Evolutionary conservation across 768 basidiomycete genomes (phyloP).

Genomic region (Calocybe cyanea): DNA sequence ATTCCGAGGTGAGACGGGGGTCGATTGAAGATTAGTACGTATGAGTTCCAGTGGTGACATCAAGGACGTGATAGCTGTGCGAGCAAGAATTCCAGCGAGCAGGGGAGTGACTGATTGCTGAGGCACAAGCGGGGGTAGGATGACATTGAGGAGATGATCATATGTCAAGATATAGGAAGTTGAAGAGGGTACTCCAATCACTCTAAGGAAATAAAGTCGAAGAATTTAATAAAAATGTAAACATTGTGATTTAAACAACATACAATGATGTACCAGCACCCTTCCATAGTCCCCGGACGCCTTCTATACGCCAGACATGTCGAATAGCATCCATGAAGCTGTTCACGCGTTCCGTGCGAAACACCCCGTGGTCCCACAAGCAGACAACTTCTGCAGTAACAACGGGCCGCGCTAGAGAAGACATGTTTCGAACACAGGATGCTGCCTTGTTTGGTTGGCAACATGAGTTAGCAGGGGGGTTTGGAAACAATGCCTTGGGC

Average conservation of each 20-base stretch:
- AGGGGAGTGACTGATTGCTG: constrained; percentile 59
- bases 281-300: constrained; percentile 88
- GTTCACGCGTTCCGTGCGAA: constrained; percentile 67
- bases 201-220: constrained; percentile 35
- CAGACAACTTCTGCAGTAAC: constrained; percentile 69
- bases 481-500: constrained; percentile 47
- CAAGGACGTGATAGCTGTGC: constrained; percentile 73
- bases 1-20: constrained; percentile 61
- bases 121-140: constrained; percentile 61
- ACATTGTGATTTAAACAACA: constrained; percentile 24
- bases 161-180: constrained; percentile 96
- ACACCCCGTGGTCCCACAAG: constrained; percentile 70
- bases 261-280: constrained; percentile 89
- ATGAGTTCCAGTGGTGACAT: constrained; percentile 89
- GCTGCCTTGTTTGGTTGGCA: constrained; percentile 59
- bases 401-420: constrained; percentile 59
- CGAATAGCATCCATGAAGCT: constrained; percentile 85
- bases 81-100: constrained; percentile 76
- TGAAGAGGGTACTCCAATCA: constrained; percentile 89
- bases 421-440: constrained; percentile 74
- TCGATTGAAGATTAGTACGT: constrained; percentile 91
- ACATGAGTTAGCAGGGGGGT: constrained; percentile 53
- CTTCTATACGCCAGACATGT: constrained; percentile 79
- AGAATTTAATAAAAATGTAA: constrained; percentile 13
- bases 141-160: constrained; percentile 71